phyloP scores from a whole-genome alignment of 2,329 filamentous ascomycete species.

The Blastomyces silverae region DNA sequence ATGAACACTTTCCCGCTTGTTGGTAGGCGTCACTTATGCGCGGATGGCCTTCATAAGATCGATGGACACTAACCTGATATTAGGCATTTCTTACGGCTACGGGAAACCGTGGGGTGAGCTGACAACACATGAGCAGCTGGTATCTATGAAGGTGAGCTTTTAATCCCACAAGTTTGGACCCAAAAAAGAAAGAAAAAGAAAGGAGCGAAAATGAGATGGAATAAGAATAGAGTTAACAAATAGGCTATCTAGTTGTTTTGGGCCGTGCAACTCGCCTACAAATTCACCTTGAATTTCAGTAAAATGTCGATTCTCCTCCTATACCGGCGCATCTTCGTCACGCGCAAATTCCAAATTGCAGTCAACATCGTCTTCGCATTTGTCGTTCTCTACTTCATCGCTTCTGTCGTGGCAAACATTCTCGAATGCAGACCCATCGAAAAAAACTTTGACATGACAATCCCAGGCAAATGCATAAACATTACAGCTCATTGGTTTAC shows the following conservation, averaged over 20 bases:
- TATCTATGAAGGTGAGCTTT: constrained; percentile 25
- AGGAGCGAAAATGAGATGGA: not conserved
- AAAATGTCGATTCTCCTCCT: constrained; percentile 50
- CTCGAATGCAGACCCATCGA: constrained; percentile 48
- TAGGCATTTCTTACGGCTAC: constrained; percentile 29
- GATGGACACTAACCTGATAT: constrained; percentile 8
- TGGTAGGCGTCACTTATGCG: constrained; percentile 17
- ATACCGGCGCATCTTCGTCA: constrained; percentile 50
- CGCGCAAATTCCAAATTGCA: constrained; percentile 40
- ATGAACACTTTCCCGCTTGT: constrained; percentile 27
- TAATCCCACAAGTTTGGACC: not conserved
- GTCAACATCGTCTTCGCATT: constrained; percentile 41
- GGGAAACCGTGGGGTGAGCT: constrained; percentile 24
- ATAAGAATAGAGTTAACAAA: not conserved
- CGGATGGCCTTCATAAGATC: not conserved
- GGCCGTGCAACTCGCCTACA: constrained; percentile 50
- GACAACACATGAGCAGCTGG: constrained; percentile 22
- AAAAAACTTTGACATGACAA: constrained; percentile 43
- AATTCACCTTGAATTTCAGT: constrained; percentile 49
- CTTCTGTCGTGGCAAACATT: constrained; percentile 43
- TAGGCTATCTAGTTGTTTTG: constrained; percentile 42
- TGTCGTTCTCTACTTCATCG: constrained; percentile 43
- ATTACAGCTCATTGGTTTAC: constrained; percentile 46
- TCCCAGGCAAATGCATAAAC: constrained; percentile 41
- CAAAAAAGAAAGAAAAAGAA: too few relatives aligned